These are phyloP conservation scores for Sistotremastrum suecicum DNA, from an alignment of 768 basidiomycete genomes.

Conservation along the genomic window DNA sequence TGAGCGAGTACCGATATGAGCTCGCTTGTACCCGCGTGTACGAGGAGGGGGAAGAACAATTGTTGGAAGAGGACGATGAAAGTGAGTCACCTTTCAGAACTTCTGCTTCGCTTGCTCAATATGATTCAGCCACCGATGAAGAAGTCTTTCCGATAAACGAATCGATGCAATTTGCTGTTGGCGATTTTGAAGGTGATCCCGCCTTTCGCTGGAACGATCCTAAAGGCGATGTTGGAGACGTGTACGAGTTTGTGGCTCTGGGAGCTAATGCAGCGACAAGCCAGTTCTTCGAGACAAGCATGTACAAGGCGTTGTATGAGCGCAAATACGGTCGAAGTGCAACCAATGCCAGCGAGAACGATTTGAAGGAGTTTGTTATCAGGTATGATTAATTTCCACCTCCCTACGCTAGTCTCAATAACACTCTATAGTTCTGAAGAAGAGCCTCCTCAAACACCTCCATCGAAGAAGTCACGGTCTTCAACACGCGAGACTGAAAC, in stretches of 20 bases:
- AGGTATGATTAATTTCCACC: slow-evolving; percentile 33
- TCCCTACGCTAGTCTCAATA: too few species aligned
- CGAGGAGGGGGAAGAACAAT: slow-evolving; percentile 91
- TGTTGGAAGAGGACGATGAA: slow-evolving; percentile 89
- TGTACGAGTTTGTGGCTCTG: slow-evolving; percentile 77
- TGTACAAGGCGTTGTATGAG: slow-evolving; percentile 95
- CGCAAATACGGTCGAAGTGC: slow-evolving; percentile 71
- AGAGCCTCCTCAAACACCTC: not conserved
- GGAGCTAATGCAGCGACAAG: slow-evolving; percentile 67
- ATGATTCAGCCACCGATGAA: slow-evolving; percentile 73
- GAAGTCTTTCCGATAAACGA: slow-evolving; percentile 83
- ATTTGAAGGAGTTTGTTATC: slow-evolving; percentile 72
- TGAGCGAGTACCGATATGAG: slow-evolving; percentile 74
- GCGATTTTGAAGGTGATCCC: slow-evolving; percentile 58
- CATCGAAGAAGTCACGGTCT: not conserved
- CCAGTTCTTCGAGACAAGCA: slow-evolving; percentile 84
- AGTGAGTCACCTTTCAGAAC: slow-evolving; percentile 28
- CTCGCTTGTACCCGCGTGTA: slow-evolving; percentile 94
- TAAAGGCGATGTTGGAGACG: slow-evolving; percentile 81
- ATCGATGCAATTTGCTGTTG: slow-evolving; percentile 74
- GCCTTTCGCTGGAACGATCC: slow-evolving; percentile 88
- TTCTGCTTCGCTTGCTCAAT: slow-evolving; percentile 4
- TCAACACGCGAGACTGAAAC: too few species aligned
- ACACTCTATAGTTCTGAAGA: not conserved
- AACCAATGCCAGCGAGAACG: slow-evolving; percentile 48